Conservation (phyloP, 495 filamentous ascomycete species). For the Cercophora scortea region DNA sequence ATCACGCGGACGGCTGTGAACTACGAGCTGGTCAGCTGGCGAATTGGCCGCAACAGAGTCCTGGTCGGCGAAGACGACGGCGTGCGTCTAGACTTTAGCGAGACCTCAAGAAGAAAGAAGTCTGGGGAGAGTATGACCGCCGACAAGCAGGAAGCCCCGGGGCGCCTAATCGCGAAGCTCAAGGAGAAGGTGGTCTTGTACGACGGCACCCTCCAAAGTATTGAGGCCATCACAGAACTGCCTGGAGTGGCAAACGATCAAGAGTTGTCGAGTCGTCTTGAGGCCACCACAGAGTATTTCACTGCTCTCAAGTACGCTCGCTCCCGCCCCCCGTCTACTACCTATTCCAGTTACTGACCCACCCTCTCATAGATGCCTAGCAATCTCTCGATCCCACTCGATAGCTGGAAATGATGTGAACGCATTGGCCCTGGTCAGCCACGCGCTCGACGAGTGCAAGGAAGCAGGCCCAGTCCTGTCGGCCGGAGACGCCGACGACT, state of each 20-base stretch:
- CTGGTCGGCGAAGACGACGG: conserved; percentile 76
- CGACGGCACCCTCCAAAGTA: conserved; percentile 77
- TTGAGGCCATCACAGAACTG: conserved; percentile 84
- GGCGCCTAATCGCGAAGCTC: conserved; percentile 63
- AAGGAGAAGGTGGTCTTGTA: conserved; percentile 90
- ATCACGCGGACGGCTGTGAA: conserved; percentile 89
- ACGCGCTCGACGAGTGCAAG: conserved; percentile 52
- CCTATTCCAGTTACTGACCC: too few species aligned
- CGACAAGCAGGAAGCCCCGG: conserved; percentile 50
- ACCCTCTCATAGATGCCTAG: conserved; percentile 66
- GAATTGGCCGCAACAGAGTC: conserved; percentile 85
- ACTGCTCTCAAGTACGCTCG: conserved; percentile 67
- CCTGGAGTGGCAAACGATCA: conserved; percentile 87
- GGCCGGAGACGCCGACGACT: conserved; percentile 14
- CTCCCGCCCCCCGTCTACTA: not conserved
- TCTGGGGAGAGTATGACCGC: conserved; percentile 32
- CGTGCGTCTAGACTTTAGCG: conserved; percentile 46
- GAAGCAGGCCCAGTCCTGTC: conserved; percentile 32
- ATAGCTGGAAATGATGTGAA: conserved; percentile 65
- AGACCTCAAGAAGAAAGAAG: conserved; percentile 33
- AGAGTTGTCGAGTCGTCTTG: conserved; percentile 63
- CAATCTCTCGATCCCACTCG: conserved; percentile 78
- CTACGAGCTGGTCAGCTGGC: conserved; percentile 88
- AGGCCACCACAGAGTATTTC: conserved; percentile 76
- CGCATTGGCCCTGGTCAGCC: conserved; percentile 73